Percentiles rank a stretch among this genome's conserved stretches.
Evolutionary conservation across 2,329 filamentous ascomycete genomes (phyloP).

Genomic region (Curvularia lunata): DNA sequence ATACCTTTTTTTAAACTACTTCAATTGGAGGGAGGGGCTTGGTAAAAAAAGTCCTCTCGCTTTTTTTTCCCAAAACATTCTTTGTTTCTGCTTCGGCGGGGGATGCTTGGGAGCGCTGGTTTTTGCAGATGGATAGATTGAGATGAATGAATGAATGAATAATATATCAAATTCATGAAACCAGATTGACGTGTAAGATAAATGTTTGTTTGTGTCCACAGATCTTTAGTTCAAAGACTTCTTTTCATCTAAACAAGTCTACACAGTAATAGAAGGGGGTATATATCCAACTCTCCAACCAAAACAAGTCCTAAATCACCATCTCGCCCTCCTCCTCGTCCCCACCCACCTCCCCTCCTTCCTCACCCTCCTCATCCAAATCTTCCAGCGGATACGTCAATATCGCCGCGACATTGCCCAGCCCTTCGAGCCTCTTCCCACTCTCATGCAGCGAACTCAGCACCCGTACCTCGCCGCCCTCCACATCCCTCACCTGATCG

Average conservation of each 20-base stretch:
- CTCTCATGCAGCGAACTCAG: slow-evolving; percentile 94
- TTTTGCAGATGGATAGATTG: too few relatives aligned
- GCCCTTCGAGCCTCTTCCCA: slow-evolving; percentile 78
- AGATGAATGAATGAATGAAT: too few relatives aligned
- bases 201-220: too few relatives aligned
- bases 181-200: too few relatives aligned
- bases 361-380: slow-evolving; percentile 72
- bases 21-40: too few relatives aligned
- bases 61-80: neutral
- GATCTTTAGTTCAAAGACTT: too few relatives aligned
- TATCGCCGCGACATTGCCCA: slow-evolving; percentile 89
- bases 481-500: slow-evolving; percentile 78
- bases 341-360: slow-evolving; percentile 32
- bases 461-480: slow-evolving; percentile 87
- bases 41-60: neutral
- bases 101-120: too few relatives aligned
- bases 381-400: slow-evolving; percentile 87
- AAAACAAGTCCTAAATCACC: slow-evolving; percentile 28
- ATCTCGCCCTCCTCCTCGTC: slow-evolving; percentile 29
- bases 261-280: neutral
- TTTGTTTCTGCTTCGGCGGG: too few relatives aligned
- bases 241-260: too few relatives aligned
- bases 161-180: too few relatives aligned
- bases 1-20: neutral
- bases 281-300: neutral